Evolutionary conservation across 805 yeast genomes (phyloP).

Genomic region (Huiozyma naganishii): DNA sequence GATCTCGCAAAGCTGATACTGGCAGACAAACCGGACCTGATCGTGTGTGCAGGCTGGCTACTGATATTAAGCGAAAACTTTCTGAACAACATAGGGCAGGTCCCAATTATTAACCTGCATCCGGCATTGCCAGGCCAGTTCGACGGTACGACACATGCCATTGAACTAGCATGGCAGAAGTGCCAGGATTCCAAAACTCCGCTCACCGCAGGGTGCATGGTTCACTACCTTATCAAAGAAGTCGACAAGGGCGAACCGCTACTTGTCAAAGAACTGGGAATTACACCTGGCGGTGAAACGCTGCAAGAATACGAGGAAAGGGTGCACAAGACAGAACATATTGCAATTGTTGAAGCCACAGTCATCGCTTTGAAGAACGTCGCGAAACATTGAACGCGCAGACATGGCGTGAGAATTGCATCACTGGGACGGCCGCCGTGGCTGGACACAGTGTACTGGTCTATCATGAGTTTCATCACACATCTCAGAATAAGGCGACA

Average conservation of each 20-base stretch:
- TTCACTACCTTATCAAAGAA: constrained; percentile 90
- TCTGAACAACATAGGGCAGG: constrained; percentile 45
- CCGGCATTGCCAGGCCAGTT: constrained; percentile 97
- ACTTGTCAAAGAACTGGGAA: constrained; percentile 65
- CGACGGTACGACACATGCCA: constrained; percentile 89
- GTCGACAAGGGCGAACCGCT: constrained; percentile 92
- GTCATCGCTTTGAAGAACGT: constrained; percentile 37
- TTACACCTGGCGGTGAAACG: constrained; percentile 54
- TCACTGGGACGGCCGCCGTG: too few relatives aligned
- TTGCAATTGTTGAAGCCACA: constrained; percentile 90
- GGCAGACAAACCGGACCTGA: constrained; percentile 59
- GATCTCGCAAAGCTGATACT: constrained; percentile 68
- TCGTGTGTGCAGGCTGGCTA: constrained; percentile 99
- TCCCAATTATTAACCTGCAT: constrained; percentile 85
- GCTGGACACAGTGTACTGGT: too few relatives aligned
- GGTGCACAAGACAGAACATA: constrained; percentile 77
- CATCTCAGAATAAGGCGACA: too few relatives aligned
- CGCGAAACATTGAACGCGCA: too few relatives aligned
- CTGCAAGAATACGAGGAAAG: constrained; percentile 71
- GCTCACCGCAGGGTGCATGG: constrained; percentile 87
- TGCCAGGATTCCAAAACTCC: constrained; percentile 60
- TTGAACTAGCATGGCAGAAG: constrained; percentile 91
- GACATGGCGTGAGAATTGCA: too few relatives aligned
- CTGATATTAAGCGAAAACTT: constrained; percentile 74
- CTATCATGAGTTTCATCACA: too few relatives aligned